A percentile compares a stretch with the other conserved stretches of the same genome.
phyloP scores from a whole-genome alignment of 176 grass and related monocot genomes.

The Microstegium vimineum region DNA sequence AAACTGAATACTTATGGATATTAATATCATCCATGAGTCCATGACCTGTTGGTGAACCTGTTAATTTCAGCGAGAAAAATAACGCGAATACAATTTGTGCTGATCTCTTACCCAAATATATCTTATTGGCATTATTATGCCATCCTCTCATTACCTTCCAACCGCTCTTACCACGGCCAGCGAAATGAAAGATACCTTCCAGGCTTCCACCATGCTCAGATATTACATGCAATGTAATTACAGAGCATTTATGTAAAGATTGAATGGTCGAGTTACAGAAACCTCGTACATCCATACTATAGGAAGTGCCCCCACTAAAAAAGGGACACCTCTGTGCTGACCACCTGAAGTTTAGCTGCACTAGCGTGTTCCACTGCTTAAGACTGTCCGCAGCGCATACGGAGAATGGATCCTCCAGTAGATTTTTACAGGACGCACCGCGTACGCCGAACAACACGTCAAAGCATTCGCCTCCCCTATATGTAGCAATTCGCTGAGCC shows the following conservation, averaged over 20 bases:
- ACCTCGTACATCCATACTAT: neutral
- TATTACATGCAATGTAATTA: neutral
- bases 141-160: neutral
- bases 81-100: too few species aligned
- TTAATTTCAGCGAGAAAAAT: too few species aligned
- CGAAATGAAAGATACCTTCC: neutral
- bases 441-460: too few species aligned
- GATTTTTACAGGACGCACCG: too few species aligned
- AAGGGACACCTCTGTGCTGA: neutral
- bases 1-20: too few species aligned
- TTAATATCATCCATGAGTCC: too few species aligned
- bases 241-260: neutral
- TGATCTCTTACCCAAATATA: neutral
- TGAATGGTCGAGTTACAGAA: neutral
- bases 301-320: neutral
- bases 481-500: too few species aligned
- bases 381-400: too few species aligned
- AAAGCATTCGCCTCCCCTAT: too few species aligned
- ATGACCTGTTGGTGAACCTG: too few species aligned
- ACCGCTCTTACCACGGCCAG: neutral
- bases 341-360: neutral
- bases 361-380: neutral
- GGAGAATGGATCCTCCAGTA: too few species aligned
- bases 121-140: neutral
- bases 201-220: neutral